Base-by-base conservation (phyloP, 2,329 filamentous ascomycete genomes). In the Nemania sp. region DNA sequence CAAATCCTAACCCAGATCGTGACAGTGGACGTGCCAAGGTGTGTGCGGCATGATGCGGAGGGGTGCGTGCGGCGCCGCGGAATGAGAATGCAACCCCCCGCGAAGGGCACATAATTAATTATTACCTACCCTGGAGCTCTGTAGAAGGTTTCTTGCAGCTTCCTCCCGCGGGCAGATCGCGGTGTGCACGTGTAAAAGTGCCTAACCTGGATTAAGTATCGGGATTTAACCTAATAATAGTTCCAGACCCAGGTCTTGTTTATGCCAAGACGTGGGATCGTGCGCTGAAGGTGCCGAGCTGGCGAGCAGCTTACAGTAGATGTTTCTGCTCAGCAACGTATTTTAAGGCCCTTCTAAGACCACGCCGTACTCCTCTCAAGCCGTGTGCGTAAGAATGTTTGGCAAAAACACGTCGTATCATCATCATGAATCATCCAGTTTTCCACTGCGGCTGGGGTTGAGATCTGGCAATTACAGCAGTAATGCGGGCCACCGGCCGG, bases 191-290 rank as follows among this genome's bases (percentile, higher is more conserved):
- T 28, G 37, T 31, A 28, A 30, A 46, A 30, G 19, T 30, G 20
- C n/a, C n/a, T n/a, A n/a, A 12, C 34, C 11, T 45, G 41, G 26
- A 20, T 26, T 31, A 46, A 20, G n/a, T 39, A 5, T 31, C n/a
- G 28, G 40, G 5, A 44, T 28, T 45, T 47, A 40, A 50, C 42
- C 49, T 52, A 43, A 56, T 56, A 48, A 56, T 56, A 56, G 37
- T 14, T 19, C 11, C 14, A 9, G 12, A 42, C 14, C 33, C 14
- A 51, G 24, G 36, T 39, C 19, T 8, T 12, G n/a, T n/a, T n/a
- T n/a, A 17, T 33, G 48, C 52, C 42, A 55, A 55, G 42, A 39
- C 34, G 24, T 52, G n/a, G 30, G 30, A 44, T 33, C 24, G 26
- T 39, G 39, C 20, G 17, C 36, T 20, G 8, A 12, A 39, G 17